Evolutionary conservation across 306 rosid genomes (phyloP), one percentile per base, ranked within the genome.

Genomic region (Mucuna pruriens): DNA sequence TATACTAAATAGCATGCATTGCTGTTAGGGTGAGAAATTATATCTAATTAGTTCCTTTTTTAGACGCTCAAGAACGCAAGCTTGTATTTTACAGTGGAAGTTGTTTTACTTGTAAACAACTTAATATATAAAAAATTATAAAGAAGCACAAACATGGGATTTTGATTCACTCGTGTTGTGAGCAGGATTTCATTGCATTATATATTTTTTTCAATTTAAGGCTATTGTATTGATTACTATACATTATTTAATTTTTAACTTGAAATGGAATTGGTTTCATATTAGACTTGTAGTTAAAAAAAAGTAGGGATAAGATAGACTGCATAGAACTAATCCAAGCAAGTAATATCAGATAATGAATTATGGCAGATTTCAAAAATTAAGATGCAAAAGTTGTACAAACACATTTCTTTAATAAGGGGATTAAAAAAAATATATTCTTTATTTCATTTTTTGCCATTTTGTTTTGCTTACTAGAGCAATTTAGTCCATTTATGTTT

Each of bases 1-100:
- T 74, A 62, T 65, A 45, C 69, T 72, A 65, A 77, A n/a, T n/a
- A n/a, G n/a, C 85, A 77, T 46, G 81, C 55, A 25, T 65, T n/a
- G 44, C 61, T 63, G 36, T 80, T 52, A 49, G 55, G 65, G 72
- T 54, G 57, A 71, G 42, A 76, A 62, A 20, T 63, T 45, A 64
- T 71, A 19, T 54, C 45, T 23, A 16, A 49, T 57, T 66, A 52
- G 55, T 63, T 49, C 64, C n/a, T 74, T 33, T 67, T 71, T 67
- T 71, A 71, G 77, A 15, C 74, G 64, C 25, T 42, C 72, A 8
- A 73, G 70, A 66, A 70, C 39, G 20, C 58, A 22, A 23, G 23
- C 83, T 34, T 81, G 60, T 71, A 83, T 60, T 83, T 10, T 70
- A 54, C 2, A 6, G 62, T 39, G 64, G 44, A 34, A 25, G 2